Evolutionary conservation across 2,329 filamentous ascomycete species (phyloP).

Genomic region (Exophiala spinifera): DNA sequence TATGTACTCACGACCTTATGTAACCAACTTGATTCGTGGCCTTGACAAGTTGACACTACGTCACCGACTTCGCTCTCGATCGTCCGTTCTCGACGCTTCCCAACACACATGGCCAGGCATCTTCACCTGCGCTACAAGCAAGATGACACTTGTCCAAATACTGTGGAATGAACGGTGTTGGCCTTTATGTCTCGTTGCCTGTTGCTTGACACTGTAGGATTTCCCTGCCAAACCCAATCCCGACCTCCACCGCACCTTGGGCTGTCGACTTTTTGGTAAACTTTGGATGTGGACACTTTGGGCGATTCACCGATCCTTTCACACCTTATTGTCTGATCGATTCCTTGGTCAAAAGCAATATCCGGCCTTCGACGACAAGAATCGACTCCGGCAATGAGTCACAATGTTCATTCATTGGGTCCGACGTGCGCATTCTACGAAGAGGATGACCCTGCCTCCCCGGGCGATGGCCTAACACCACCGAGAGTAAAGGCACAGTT

Average conservation of each 20-base stretch:
- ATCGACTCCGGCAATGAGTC: slow-evolving; percentile 37
- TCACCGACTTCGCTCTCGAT: background rate
- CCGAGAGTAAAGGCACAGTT: slow-evolving; percentile 65
- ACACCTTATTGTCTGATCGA: too few species aligned
- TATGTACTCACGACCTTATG: too few species aligned
- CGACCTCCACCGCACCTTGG: too few species aligned
- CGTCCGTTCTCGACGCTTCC: background rate
- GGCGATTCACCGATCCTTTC: too few species aligned
- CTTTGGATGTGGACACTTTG: too few species aligned
- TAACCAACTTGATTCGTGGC: too few species aligned
- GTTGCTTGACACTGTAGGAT: too few species aligned
- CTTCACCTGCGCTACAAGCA: background rate
- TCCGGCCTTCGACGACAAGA: background rate
- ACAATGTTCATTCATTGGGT: slow-evolving; percentile 57
- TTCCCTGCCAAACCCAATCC: too few species aligned
- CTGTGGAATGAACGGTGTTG: background rate
- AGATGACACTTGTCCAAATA: background rate
- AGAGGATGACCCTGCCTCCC: slow-evolving; percentile 23
- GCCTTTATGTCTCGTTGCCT: background rate
- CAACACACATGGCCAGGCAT: background rate
- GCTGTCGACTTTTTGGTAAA: too few species aligned
- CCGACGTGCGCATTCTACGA: slow-evolving; percentile 53
- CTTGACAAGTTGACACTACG: background rate
- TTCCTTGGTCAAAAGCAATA: too few species aligned
- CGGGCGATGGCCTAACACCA: slow-evolving; percentile 47